phyloP scores from a whole-genome alignment of 805 yeast species.

The Wickerhamiella galacta region DNA sequence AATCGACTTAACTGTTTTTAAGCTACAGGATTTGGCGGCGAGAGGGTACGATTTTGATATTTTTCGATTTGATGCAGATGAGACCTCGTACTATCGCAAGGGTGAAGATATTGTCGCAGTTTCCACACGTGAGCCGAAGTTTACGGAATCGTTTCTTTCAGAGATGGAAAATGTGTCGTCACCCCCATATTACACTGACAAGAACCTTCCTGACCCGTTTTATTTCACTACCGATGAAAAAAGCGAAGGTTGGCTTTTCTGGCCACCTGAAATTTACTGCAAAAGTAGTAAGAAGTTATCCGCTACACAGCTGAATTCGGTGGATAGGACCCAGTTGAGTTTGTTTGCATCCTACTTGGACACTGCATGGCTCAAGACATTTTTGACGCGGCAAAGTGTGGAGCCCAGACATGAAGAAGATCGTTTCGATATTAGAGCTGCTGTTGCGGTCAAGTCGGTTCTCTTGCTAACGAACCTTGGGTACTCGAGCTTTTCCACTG shows the following conservation, averaged over 20 bases:
- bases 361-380: conserved; percentile 5
- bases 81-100: conserved; percentile 17
- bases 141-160: conserved; percentile 26
- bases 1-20: conserved; percentile 34
- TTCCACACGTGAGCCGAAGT: conserved; percentile 26
- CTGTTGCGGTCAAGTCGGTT: conserved; percentile 36
- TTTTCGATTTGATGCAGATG: conserved; percentile 20
- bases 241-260: conserved; percentile 4
- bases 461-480: conserved; percentile 33
- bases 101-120: neutral
- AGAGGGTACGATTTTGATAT: conserved; percentile 31
- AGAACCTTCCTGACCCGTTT: conserved; percentile 18
- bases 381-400: conserved; percentile 36
- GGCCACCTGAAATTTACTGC: neutral
- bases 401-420: conserved; percentile 39
- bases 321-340: neutral
- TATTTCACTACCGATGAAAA: neutral
- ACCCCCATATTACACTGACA: conserved; percentile 43
- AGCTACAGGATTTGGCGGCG: conserved; percentile 29
- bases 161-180: conserved; percentile 37
- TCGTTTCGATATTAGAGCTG: conserved; percentile 49
- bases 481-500: conserved; percentile 28
- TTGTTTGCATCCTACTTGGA: neutral
- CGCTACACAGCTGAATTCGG: neutral
- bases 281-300: neutral